phyloP scores from a whole-genome alignment of 345 rosid genomes.

The Psidium guajava region DNA sequence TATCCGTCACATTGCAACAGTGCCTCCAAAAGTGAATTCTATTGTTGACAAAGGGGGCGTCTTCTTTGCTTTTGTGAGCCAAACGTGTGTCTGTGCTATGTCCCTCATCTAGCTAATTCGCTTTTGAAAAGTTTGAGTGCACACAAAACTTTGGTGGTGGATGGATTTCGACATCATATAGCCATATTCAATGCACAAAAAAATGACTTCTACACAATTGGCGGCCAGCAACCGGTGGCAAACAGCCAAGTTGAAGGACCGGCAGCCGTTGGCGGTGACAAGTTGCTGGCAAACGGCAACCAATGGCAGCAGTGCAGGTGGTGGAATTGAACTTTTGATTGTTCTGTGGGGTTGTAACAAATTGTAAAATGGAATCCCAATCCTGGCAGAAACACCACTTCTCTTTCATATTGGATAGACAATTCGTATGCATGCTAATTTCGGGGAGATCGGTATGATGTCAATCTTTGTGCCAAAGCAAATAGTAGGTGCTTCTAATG shows the following conservation, averaged over 20 bases:
- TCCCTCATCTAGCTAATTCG: background rate
- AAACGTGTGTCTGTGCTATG: background rate
- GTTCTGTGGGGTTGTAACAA: background rate
- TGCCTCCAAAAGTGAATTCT: background rate
- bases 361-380: background rate
- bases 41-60: background rate
- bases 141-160: background rate
- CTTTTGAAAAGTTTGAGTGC: background rate
- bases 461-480: background rate
- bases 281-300: background rate
- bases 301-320: background rate
- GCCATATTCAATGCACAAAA: background rate
- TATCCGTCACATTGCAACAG: background rate
- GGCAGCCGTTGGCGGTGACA: no score
- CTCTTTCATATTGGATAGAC: background rate
- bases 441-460: background rate
- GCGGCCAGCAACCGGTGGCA: background rate
- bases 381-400: background rate
- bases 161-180: background rate
- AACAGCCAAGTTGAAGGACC: background rate
- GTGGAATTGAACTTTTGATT: background rate
- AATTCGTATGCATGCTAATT: no score
- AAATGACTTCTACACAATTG: background rate
- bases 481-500: background rate
- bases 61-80: background rate